phyloP scores from a whole-genome alignment of 192 early-diverging fungal species.

The Podila clonocystis region DNA sequence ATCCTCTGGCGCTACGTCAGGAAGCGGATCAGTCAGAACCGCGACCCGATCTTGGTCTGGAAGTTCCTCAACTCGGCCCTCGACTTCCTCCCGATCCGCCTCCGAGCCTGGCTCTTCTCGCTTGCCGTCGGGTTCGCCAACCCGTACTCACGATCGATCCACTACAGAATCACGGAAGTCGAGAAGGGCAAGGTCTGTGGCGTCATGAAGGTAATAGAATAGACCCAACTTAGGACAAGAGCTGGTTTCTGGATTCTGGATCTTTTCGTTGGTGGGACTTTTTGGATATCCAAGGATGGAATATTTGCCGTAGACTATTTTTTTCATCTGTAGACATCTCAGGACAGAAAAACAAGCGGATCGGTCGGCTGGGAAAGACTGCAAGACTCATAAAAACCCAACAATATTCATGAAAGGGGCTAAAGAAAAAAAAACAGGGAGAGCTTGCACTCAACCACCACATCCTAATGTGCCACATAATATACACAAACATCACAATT shows the following conservation, averaged over 20 bases:
- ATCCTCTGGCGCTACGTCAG: background rate
- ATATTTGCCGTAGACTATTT: too few species aligned
- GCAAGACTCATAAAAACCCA: too few species aligned
- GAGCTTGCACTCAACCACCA: background rate
- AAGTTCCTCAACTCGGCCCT: background rate
- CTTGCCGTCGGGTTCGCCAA: slow-evolving; percentile 12
- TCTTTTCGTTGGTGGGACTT: too few species aligned
- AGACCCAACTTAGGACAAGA: too few species aligned
- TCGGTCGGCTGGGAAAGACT: too few species aligned
- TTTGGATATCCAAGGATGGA: too few species aligned
- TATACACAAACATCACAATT: background rate
- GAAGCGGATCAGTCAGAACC: background rate
- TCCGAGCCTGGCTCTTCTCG: slow-evolving; percentile 21
- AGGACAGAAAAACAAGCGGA: too few species aligned
- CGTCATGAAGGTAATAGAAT: slow-evolving; percentile 17
- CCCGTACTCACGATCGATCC: slow-evolving; percentile 12
- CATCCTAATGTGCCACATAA: background rate
- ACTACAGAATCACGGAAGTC: slow-evolving; percentile 21
- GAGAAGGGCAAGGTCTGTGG: slow-evolving; percentile 18
- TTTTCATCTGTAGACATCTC: too few species aligned
- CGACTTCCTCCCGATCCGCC: slow-evolving; percentile 4
- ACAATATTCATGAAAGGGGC: background rate
- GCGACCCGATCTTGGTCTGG: slow-evolving; percentile 22
- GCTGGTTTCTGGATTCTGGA: too few species aligned
- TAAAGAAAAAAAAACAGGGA: slow-evolving; percentile 1